phyloP scores from a whole-genome alignment of 1,139 yeast species.

The Candida sanyaensis region DNA sequence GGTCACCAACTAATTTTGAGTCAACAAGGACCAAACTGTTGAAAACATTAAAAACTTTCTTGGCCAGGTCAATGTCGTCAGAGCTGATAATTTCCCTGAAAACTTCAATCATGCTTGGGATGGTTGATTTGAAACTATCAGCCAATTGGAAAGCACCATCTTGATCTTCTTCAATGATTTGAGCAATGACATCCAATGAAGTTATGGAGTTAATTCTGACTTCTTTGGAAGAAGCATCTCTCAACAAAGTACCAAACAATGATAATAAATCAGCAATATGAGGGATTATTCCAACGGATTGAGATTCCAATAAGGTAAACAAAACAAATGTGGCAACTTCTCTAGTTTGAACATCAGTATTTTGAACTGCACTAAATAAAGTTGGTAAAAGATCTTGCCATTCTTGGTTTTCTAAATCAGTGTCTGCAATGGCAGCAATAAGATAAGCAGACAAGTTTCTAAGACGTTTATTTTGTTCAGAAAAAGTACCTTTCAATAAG shows the following conservation, averaged over 20 bases:
- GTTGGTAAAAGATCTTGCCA: constrained; percentile 83
- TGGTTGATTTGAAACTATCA: constrained; percentile 59
- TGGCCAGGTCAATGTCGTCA: constrained; percentile 72
- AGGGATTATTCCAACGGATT: constrained; percentile 60
- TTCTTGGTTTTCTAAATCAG: constrained; percentile 61
- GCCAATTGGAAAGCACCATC: constrained; percentile 41
- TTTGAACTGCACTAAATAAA: constrained; percentile 68
- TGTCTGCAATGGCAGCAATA: constrained; percentile 80
- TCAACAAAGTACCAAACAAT: constrained; percentile 67
- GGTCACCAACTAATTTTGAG: constrained; percentile 75
- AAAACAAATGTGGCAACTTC: constrained; percentile 86
- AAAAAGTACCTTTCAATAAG: constrained; percentile 68
- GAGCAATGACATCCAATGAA: constrained; percentile 78
- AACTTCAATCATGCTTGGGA: constrained; percentile 83
- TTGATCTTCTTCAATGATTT: constrained; percentile 60
- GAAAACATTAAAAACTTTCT: constrained; percentile 81
- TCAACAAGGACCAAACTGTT: constrained; percentile 79
- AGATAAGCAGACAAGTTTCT: constrained; percentile 91
- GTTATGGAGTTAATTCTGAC: constrained; percentile 83
- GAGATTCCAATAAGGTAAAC: constrained; percentile 76
- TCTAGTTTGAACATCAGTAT: constrained; percentile 58
- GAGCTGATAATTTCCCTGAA: constrained; percentile 71
- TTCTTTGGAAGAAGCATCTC: constrained; percentile 66
- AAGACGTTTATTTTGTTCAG: constrained; percentile 56
- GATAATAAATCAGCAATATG: constrained; percentile 69